Base-by-base conservation (phyloP, 2,329 filamentous ascomycete genomes). In the Davidsoniella australis region DNA sequence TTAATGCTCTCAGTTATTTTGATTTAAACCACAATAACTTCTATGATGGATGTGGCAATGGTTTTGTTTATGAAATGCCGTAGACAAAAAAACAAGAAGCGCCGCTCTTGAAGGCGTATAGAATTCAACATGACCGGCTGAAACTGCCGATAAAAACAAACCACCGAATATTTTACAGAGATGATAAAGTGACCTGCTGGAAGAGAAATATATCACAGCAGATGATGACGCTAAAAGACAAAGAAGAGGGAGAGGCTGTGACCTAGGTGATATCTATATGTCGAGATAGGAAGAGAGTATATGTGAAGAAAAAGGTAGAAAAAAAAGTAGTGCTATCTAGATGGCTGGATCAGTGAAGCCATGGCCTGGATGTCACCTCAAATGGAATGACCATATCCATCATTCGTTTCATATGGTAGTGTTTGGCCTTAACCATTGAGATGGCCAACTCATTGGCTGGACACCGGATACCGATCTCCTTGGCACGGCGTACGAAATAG, bases 401-500 rank as follows among this genome's bases (percentile, higher is more conserved):
- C 54, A 62, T 62, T 43, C 59, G 57, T 24, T 57, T 49, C 12
- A 62, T 57, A 24, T 62, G 57, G 33, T 57, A 56, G 5, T 72
- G 65, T 66, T 83, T 89, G 20, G 78, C 83, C 59, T 82, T 78
- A 45, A 95, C 78, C 65, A 87, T 64, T 48, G 79, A 69, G 61
- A 82, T 67, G 40, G 93, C 67, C 68, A 84, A 73, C 57, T 80
- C 78, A 60, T 94, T 91, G 54, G 80, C 68, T 9, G 77, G 75
- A 57, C 79, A 79, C 46, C 75, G 68, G n/a, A 94, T 68, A 1
- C 85, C 84, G 53, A 88, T 58, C 60, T 84, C 75, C 57, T 75
- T 71, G 0, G 83, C 91, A 39, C 81, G 73, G 46, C 68, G 71
- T 29, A 93, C 71, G 53, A 98, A 82, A 65, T 89, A 98, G 0